Evolutionary conservation across 176 grass and related monocot genomes (phyloP).

Genomic region (Stipa capillata): DNA sequence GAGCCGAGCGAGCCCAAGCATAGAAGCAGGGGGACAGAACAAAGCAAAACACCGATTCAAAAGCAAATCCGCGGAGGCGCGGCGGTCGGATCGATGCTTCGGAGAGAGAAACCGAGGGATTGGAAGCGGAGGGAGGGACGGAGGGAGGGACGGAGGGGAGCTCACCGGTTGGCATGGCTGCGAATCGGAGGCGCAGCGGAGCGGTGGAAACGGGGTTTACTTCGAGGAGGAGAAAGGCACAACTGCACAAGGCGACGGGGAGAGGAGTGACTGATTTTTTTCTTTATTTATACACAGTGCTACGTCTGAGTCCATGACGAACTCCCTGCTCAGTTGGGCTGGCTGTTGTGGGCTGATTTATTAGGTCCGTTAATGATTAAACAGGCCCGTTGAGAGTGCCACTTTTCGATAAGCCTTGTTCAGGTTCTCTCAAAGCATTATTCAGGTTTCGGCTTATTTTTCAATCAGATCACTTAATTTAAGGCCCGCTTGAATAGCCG

Average conservation of each 20-base stretch:
- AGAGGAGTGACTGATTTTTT: neutral
- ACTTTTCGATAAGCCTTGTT: too few species aligned
- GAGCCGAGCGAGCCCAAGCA: neutral
- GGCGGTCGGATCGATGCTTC: conserved; percentile 1
- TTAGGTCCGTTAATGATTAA: neutral
- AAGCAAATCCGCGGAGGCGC: neutral
- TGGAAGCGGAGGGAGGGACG: neutral
- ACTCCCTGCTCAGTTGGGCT: too few species aligned
- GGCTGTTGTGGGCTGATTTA: neutral
- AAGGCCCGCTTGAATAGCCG: too few species aligned
- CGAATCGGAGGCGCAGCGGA: conserved; percentile 9
- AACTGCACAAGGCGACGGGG: neutral
- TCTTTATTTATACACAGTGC: neutral
- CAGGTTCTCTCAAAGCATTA: too few species aligned
- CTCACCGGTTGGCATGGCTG: conserved; percentile 64
- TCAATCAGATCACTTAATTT: too few species aligned
- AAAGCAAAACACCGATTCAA: neutral
- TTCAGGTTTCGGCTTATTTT: too few species aligned
- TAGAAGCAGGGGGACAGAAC: neutral
- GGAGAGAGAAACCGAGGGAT: neutral
- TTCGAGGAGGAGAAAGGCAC: conserved; percentile 59
- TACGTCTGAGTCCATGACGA: neutral
- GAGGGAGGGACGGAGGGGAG: neutral
- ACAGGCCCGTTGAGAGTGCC: too few species aligned
- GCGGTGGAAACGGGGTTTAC: conserved; percentile 31